phyloP scores from a whole-genome alignment of 768 basidiomycete genomes.

The Candolleomyces eurysporus region DNA sequence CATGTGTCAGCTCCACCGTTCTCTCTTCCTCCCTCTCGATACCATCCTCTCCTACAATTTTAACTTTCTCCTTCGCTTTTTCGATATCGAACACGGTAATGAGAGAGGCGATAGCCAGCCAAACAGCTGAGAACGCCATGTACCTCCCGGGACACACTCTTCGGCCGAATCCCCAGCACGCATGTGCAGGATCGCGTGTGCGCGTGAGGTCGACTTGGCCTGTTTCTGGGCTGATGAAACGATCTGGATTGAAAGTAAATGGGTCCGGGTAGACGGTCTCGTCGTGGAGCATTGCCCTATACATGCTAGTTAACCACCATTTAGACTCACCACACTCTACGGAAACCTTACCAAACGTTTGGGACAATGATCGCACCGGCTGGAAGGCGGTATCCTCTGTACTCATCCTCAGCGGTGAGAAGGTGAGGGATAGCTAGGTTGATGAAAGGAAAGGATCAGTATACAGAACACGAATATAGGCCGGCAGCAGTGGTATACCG shows the following conservation, averaged over 20 bases:
- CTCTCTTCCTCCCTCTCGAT: slow-evolving; percentile 5
- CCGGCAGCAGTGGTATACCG: slow-evolving; percentile 11
- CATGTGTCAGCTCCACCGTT: slow-evolving; percentile 9
- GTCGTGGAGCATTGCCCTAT: slow-evolving; percentile 42
- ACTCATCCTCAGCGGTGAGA: slow-evolving; percentile 23
- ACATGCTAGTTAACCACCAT: not conserved
- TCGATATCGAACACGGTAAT: slow-evolving; percentile 21
- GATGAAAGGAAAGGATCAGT: not conserved
- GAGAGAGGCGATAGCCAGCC: slow-evolving; percentile 22
- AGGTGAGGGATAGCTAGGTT: slow-evolving; percentile 19
- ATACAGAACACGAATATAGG: not conserved
- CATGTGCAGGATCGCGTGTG: slow-evolving; percentile 23
- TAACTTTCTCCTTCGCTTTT: slow-evolving; percentile 20
- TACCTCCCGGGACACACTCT: slow-evolving; percentile 24
- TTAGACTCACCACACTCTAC: not conserved
- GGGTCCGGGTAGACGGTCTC: slow-evolving; percentile 38
- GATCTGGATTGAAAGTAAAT: slow-evolving; percentile 39
- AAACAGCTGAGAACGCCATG: slow-evolving; percentile 23
- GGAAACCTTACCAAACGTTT: slow-evolving; percentile 28
- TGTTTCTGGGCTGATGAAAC: slow-evolving; percentile 27
- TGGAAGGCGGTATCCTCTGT: slow-evolving; percentile 29
- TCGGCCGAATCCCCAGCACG: slow-evolving; percentile 31
- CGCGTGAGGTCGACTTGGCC: slow-evolving; percentile 19
- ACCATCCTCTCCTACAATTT: slow-evolving; percentile 7
- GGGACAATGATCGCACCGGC: slow-evolving; percentile 29